Evolutionary conservation across 345 rosid genomes (phyloP), one percentile per base, ranked within the genome.

Genomic region (Abelmoschus esculentus): DNA sequence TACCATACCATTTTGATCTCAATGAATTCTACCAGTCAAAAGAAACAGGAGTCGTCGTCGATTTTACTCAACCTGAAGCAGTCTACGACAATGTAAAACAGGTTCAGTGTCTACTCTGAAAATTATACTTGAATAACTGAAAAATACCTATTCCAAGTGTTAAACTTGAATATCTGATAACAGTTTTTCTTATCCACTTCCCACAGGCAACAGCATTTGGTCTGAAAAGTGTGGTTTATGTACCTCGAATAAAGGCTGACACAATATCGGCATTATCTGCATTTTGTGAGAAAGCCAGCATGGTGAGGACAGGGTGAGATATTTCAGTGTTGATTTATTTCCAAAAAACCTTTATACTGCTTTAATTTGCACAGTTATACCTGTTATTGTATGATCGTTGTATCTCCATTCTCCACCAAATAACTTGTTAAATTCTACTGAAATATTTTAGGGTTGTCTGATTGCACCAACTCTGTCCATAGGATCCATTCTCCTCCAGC

Each of bases 251-350:
- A 66, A 85, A 86, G 74, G 74, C 61, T 70, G 93, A 88, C 17
- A 88, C 91, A 0, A 79, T 91, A 53, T 62, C 88, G 10, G 95
- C 93, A 28, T 78, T 93, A 62, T 91, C 95, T 36, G 87, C 86
- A 75, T 79, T 93, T 38, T 91, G 95, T 71, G 96, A 93, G 72
- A 91, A 91, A 79, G 96, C 98, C 86, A 88, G 91, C 88, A 93
- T 80, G 96, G 95, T 93, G 96, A 93, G 98, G 91, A 81, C 75
- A 77, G 90, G 97, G 89, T 87, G 98, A 90, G 98, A 83, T 70
- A 78, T 60, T 74, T 57, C 29, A 54, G 26, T 67, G 11, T 55
- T 40, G 9, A 56, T 19, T 64, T 6, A 38, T 26, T 26, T 22
- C 7, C 12, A 1, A 65, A 38, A 13, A 6, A 0, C 1, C 34